Conservation (phyloP, 805 yeast species). For the Starmerella apis region DNA sequence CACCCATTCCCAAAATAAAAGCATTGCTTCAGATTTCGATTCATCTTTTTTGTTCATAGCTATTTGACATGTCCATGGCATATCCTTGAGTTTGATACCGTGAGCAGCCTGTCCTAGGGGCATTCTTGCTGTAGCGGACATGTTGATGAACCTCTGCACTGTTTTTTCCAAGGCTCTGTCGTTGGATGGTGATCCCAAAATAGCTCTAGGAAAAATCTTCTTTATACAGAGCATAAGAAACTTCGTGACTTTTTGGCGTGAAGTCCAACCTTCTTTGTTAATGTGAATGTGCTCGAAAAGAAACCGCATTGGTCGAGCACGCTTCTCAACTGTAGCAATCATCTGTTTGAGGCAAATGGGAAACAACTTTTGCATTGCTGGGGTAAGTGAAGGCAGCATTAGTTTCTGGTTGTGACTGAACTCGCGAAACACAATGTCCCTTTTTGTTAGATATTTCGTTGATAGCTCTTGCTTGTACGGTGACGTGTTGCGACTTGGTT, state of each 20-base stretch:
- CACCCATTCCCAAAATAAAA: constrained; percentile 49
- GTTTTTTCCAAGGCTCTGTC: not conserved
- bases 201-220: not conserved
- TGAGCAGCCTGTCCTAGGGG: constrained; percentile 25
- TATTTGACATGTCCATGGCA: constrained; percentile 40
- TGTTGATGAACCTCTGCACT: constrained; percentile 5
- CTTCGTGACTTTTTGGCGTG: constrained; percentile 1
- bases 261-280: constrained; percentile 4
- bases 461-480: not conserved
- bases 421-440: constrained; percentile 1
- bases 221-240: not conserved
- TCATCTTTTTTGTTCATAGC: not conserved
- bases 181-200: constrained; percentile 9
- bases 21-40: constrained; percentile 25
- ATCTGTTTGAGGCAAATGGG: not conserved
- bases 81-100: constrained; percentile 36
- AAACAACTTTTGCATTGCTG: not conserved
- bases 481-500: not conserved
- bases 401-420: not conserved
- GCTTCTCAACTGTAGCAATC: not conserved
- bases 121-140: constrained; percentile 2
- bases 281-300: not conserved
- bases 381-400: not conserved
- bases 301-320: constrained; percentile 2
- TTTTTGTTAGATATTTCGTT: not conserved